phyloP scores from a whole-genome alignment of 768 basidiomycete genomes.

The Hydnum rufescens region DNA sequence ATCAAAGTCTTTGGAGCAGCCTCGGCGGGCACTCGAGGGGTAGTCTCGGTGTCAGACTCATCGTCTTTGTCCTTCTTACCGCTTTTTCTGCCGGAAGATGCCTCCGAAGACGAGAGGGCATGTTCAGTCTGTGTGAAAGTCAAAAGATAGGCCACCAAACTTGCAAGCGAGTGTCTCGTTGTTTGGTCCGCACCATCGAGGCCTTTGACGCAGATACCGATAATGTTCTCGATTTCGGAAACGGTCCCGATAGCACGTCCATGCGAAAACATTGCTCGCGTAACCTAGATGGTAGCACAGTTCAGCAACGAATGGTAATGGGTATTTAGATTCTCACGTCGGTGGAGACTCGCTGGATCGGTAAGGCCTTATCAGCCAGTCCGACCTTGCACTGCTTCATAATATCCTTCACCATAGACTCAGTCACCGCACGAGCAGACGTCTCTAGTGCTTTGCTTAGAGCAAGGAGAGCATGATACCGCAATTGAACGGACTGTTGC shows the following conservation, averaged over 20 bases:
- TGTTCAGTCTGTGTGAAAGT: constrained; percentile 56
- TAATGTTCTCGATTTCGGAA: constrained; percentile 58
- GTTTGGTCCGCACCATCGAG: constrained; percentile 69
- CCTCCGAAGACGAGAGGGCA: constrained; percentile 19
- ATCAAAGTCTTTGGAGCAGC: constrained; percentile 51
- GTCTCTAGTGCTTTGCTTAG: constrained; percentile 62
- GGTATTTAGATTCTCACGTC: constrained; percentile 23
- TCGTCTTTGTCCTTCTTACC: constrained; percentile 37
- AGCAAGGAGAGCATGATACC: constrained; percentile 59
- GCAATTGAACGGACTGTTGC: constrained; percentile 51
- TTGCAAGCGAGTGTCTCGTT: constrained; percentile 61
- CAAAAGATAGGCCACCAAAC: constrained; percentile 66
- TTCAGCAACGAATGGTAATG: not conserved
- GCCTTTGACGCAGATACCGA: constrained; percentile 45
- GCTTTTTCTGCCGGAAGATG: constrained; percentile 30
- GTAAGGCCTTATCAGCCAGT: constrained; percentile 61
- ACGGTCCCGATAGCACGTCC: constrained; percentile 36
- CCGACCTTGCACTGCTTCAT: constrained; percentile 61
- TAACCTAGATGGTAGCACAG: constrained; percentile 19
- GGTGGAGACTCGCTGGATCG: constrained; percentile 69
- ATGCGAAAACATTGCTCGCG: constrained; percentile 34
- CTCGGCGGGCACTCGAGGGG: constrained; percentile 24
- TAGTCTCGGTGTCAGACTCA: constrained; percentile 33
- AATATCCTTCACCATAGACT: constrained; percentile 58
- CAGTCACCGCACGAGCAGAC: constrained; percentile 69